phyloP scores from a whole-genome alignment of 768 basidiomycete species.

The Trametes elegans region DNA sequence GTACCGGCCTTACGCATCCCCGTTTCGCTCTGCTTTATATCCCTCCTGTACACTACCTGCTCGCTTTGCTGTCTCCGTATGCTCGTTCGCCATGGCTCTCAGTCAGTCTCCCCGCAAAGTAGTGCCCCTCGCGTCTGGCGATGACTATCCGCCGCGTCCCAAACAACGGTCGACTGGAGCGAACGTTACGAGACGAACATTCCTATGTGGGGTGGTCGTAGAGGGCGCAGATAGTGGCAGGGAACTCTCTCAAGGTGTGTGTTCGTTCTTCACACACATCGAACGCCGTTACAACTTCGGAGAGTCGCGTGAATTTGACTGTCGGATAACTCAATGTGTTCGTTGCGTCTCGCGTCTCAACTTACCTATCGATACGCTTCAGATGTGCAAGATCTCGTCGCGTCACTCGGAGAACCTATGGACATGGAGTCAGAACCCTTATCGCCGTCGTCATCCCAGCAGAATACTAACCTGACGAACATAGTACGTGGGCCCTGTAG shows the following conservation, averaged over 20 bases:
- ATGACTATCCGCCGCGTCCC: conserved; percentile 49
- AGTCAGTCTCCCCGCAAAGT: conserved; percentile 71
- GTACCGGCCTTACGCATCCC: not conserved
- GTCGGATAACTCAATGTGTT: not conserved
- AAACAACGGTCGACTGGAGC: conserved; percentile 35
- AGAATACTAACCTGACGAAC: conserved; percentile 31
- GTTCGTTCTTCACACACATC: not conserved
- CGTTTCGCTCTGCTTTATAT: conserved; percentile 2
- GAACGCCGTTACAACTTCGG: conserved; percentile 1
- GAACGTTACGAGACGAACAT: conserved; percentile 71
- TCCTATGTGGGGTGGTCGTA: conserved; percentile 87
- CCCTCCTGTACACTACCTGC: not conserved
- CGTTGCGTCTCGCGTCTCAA: not conserved
- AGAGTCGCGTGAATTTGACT: conserved; percentile 11
- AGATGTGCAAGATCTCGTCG: conserved; percentile 80
- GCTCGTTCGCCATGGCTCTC: conserved; percentile 50
- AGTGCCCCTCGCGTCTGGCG: conserved; percentile 69
- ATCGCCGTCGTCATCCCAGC: conserved; percentile 40
- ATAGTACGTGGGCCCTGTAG: conserved; percentile 28
- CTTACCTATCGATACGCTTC: no score
- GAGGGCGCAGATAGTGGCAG: conserved; percentile 76
- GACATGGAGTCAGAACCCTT: conserved; percentile 47
- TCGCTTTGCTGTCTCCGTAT: not conserved
- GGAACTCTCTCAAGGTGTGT: conserved; percentile 64
- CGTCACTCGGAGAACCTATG: conserved; percentile 72